phyloP scores from a whole-genome alignment of 208 protist species.

The Leishmania gerbilli region DNA sequence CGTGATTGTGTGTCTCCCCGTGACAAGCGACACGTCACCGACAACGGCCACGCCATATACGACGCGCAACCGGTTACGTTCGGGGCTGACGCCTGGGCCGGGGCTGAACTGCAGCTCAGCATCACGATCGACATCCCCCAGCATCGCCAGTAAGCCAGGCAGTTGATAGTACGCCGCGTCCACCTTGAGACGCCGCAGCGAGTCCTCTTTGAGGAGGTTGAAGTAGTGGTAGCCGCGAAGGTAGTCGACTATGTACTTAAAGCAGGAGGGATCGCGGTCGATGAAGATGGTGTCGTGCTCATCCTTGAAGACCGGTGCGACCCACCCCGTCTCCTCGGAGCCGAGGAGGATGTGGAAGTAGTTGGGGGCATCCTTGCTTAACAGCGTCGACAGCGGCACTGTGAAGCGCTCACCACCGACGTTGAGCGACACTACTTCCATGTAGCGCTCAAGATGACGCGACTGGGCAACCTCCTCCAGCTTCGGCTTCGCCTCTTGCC shows the following conservation, averaged over 20 bases:
- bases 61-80: constrained; percentile 79
- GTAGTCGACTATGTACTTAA: constrained; percentile 84
- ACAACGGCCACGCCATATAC: constrained; percentile 84
- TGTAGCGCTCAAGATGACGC: constrained; percentile 8
- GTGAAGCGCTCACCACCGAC: constrained; percentile 84
- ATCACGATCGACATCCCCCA: constrained; percentile 42
- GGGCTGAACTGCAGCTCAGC: constrained; percentile 45
- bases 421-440: constrained; percentile 60
- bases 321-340: constrained; percentile 7
- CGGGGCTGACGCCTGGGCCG: constrained; percentile 75
- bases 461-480: constrained; percentile 27
- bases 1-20: constrained; percentile 80
- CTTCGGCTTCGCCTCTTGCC: constrained; percentile 20
- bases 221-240: constrained; percentile 81
- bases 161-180: constrained; percentile 86
- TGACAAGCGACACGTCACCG: constrained; percentile 74
- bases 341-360: constrained; percentile 45
- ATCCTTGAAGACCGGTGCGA: constrained; percentile 51
- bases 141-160: constrained; percentile 44
- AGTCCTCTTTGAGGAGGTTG: constrained; percentile 66
- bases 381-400: constrained; percentile 63
- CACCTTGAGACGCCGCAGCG: constrained; percentile 57
- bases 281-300: constrained; percentile 71
- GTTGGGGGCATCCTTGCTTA: constrained; percentile 35
- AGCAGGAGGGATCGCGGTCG: constrained; percentile 83